These are phyloP conservation scores for Ensete ventricosum DNA, from an alignment of 176 grass and related monocot species.

Conservation along the genomic window DNA sequence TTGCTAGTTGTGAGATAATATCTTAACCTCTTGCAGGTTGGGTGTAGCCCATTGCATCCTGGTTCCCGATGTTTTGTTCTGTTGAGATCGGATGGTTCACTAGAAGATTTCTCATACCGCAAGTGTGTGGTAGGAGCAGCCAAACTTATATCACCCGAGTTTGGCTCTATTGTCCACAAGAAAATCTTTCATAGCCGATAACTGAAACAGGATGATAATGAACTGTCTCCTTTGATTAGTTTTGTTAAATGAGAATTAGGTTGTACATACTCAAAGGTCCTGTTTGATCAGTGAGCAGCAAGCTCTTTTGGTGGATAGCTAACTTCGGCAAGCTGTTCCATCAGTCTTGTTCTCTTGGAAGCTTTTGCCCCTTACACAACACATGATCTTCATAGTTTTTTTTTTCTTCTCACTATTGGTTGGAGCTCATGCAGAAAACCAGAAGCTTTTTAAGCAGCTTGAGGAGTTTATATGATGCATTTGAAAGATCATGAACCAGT, in stretches of 20 bases:
- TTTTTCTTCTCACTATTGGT: no score
- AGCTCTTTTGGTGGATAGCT: background rate
- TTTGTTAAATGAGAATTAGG: background rate
- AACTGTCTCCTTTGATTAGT: background rate
- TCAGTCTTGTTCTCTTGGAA: background rate
- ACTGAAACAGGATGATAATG: background rate
- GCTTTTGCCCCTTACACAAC: background rate
- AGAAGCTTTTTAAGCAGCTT: background rate
- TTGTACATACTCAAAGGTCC: background rate
- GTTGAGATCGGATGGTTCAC: constrained; percentile 16
- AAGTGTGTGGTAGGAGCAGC: constrained; percentile 43
- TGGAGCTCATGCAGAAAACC: background rate
- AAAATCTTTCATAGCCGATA: constrained; percentile 4
- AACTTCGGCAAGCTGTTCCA: background rate
- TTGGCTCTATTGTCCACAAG: constrained; percentile 24
- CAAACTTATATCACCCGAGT: constrained; percentile 21
- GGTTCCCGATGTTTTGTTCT: constrained; percentile 35
- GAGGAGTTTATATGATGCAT: background rate
- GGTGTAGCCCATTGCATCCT: constrained; percentile 16
- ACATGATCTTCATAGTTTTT: background rate
- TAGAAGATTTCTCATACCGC: constrained; percentile 40
- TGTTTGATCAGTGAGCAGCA: background rate
- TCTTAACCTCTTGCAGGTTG: constrained; percentile 23
- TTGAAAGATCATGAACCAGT: background rate
- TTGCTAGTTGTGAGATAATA: background rate